Evolutionary conservation across 495 filamentous ascomycete genomes (phyloP).

Genomic region (Sordaria brevicollis): DNA sequence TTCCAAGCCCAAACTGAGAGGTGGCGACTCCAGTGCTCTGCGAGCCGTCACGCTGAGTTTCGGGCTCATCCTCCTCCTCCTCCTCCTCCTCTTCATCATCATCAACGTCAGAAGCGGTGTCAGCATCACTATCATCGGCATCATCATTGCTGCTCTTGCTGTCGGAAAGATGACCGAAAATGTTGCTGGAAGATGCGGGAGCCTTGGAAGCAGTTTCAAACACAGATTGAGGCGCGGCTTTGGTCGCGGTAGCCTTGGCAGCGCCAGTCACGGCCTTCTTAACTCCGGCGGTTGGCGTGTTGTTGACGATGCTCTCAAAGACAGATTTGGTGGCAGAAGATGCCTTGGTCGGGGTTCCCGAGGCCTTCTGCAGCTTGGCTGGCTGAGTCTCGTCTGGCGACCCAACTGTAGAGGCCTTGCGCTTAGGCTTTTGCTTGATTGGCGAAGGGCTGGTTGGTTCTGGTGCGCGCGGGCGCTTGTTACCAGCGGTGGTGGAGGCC

Average conservation of each 20-base stretch:
- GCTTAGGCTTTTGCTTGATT: conserved; percentile 31
- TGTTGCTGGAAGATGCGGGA: conserved; percentile 31
- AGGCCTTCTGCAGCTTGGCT: conserved; percentile 48
- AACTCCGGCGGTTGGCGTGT: conserved; percentile 10
- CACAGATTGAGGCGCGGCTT: conserved; percentile 13
- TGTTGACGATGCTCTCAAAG: conserved; percentile 38
- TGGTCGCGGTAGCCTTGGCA: conserved; percentile 3
- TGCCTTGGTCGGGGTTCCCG: conserved; percentile 18
- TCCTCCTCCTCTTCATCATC: conserved; percentile 34
- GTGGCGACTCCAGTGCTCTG: conserved; percentile 26
- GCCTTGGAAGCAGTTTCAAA: conserved; percentile 16
- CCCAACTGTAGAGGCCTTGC: conserved; percentile 31
- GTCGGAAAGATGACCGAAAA: conserved; percentile 54
- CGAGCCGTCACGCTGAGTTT: conserved; percentile 10
- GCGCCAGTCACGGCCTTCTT: conserved; percentile 22
- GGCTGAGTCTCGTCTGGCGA: conserved; percentile 45
- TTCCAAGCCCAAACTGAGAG: conserved; percentile 20
- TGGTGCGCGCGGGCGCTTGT: conserved; percentile 34
- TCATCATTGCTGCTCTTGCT: conserved; percentile 37
- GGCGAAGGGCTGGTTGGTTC: conserved; percentile 10
- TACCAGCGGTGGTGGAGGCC: conserved; percentile 24
- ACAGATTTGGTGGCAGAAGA: conserved; percentile 37
- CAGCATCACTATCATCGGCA: conserved; percentile 34
- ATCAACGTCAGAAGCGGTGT: conserved; percentile 33
- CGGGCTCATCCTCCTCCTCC: conserved; percentile 21